Conservation (phyloP, 306 rosid species). For the Cucumis cinereus region DNA sequence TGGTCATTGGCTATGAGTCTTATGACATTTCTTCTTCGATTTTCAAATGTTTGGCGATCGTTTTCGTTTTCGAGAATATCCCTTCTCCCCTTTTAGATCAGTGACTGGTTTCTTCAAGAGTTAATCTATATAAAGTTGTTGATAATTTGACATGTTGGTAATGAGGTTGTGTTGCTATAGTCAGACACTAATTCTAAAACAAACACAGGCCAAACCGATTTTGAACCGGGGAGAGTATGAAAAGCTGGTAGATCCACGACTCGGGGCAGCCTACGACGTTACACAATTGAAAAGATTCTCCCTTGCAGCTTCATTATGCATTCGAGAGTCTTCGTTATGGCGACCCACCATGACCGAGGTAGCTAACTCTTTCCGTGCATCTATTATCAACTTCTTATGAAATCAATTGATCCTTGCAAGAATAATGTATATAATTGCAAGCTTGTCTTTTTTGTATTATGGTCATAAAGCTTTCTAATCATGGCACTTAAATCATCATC, state of each 20-base stretch:
- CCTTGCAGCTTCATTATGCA: conserved; percentile 75
- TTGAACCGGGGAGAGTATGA: conserved; percentile 61
- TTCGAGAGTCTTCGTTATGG: conserved; percentile 64
- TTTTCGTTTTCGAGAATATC: not conserved
- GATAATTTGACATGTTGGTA: not conserved
- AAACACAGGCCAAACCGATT: conserved; percentile 71
- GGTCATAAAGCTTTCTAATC: not conserved
- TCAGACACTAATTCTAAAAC: not conserved
- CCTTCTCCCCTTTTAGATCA: not conserved
- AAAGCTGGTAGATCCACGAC: conserved; percentile 68
- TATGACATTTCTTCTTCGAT: not conserved
- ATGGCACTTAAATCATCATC: not conserved
- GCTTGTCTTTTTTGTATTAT: not conserved
- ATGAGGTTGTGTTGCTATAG: not conserved
- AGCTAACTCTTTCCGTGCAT: not conserved
- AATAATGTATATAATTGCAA: not conserved
- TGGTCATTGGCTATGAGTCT: not conserved
- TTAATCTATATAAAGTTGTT: not conserved
- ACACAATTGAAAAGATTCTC: conserved; percentile 44
- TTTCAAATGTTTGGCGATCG: not conserved
- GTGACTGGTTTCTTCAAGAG: conserved; percentile 2
- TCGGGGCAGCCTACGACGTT: conserved; percentile 56
- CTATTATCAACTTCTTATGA: not conserved
- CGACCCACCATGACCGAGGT: conserved; percentile 87
- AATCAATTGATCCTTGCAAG: not conserved